A percentile compares a stretch with the other conserved stretches of the same genome.
phyloP scores from a whole-genome alignment of 441 rosid genomes.

The Pelargonium australe region DNA sequence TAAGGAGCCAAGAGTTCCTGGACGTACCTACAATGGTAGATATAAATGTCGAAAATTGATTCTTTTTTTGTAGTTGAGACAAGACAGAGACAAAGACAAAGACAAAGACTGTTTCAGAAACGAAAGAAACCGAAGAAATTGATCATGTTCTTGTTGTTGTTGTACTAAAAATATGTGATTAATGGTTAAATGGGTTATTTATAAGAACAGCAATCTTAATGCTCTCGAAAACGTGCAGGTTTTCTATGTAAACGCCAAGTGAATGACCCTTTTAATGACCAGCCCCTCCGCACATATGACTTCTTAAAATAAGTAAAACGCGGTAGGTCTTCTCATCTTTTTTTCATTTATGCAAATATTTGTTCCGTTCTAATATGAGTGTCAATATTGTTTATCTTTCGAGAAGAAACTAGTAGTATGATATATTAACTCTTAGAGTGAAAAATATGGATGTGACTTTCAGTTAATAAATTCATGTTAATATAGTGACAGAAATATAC shows the following conservation, averaged over 20 bases:
- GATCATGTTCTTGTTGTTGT: not conserved
- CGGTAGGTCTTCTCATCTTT: no score
- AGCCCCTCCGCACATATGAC: not conserved
- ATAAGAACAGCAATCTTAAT: not conserved
- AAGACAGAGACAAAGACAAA: not conserved
- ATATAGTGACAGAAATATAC: no score
- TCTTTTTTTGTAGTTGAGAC: not conserved
- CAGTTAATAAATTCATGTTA: no score
- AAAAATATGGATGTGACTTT: no score
- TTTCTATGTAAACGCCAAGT: not conserved
- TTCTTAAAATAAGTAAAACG: no score
- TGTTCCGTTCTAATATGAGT: no score
- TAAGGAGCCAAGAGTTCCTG: not conserved
- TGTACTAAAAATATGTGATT: not conserved
- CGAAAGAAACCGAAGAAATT: not conserved
- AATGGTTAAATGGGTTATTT: not conserved
- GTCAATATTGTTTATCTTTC: no score
- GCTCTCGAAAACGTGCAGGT: not conserved
- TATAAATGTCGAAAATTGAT: not conserved
- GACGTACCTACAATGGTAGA: not conserved
- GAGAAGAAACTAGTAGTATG: no score
- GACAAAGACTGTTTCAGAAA: not conserved
- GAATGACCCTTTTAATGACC: constrained; percentile 4
- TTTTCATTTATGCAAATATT: no score
- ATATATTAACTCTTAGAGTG: no score